Percentiles rank a stretch among this genome's conserved stretches.
phyloP scores from a whole-genome alignment of 768 basidiomycete species.

The Lentinula boryana region DNA sequence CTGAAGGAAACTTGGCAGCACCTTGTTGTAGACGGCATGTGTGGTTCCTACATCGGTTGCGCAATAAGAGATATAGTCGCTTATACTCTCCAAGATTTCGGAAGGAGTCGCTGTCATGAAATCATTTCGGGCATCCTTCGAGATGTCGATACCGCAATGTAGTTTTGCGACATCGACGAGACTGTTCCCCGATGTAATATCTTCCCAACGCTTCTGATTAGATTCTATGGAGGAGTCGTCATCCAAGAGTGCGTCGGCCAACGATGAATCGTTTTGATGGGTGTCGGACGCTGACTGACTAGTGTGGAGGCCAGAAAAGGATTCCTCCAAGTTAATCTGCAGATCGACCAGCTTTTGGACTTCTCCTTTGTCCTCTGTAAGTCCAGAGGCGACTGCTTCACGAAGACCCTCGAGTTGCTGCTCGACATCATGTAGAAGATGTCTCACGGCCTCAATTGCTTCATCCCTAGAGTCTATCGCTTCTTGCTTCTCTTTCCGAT shows the following conservation, averaged over 20 bases:
- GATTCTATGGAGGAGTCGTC: slow-evolving; percentile 35
- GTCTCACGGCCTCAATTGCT: slow-evolving; percentile 52
- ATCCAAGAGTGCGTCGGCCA: slow-evolving; percentile 17
- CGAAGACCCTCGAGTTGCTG: slow-evolving; percentile 34
- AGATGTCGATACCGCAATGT: slow-evolving; percentile 76
- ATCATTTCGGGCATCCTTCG: slow-evolving; percentile 74
- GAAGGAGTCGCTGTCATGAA: slow-evolving; percentile 66
- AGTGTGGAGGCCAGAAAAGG: slow-evolving; percentile 20
- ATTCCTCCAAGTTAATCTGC: slow-evolving; percentile 33
- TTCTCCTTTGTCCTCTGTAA: slow-evolving; percentile 40
- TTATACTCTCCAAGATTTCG: slow-evolving; percentile 57
- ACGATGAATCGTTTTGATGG: background rate
- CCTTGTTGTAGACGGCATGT: slow-evolving; percentile 68
- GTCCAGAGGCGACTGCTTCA: slow-evolving; percentile 21
- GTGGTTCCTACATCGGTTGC: slow-evolving; percentile 81
- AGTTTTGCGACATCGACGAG: slow-evolving; percentile 88
- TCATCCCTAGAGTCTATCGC: slow-evolving; percentile 53
- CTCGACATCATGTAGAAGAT: slow-evolving; percentile 33
- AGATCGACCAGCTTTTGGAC: slow-evolving; percentile 33
- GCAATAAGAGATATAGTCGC: slow-evolving; percentile 80
- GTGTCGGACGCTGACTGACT: slow-evolving; percentile 2
- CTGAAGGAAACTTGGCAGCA: slow-evolving; percentile 74
- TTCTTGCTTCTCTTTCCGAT: slow-evolving; percentile 63
- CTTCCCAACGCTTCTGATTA: slow-evolving; percentile 74
- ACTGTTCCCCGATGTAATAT: slow-evolving; percentile 87